Percentiles rank a stretch among this genome's conserved stretches.
Evolutionary conservation across 2,329 filamentous ascomycete genomes (phyloP).

Genomic region (Juglanconis sp.): DNA sequence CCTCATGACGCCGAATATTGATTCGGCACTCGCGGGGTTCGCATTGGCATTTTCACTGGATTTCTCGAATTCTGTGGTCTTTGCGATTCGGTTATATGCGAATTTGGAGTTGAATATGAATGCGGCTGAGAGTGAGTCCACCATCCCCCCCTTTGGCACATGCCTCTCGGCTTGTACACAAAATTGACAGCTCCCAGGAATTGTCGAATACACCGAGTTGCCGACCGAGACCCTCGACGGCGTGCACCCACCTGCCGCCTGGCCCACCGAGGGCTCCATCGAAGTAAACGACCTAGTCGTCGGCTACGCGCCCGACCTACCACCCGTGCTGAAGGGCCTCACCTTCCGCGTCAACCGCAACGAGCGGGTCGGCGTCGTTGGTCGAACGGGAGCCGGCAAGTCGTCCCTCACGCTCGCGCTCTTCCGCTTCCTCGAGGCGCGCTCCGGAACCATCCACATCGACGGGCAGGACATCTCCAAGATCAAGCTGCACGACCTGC

Average conservation of each 20-base stretch:
- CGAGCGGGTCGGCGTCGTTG: conserved; percentile 72
- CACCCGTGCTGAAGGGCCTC: conserved; percentile 67
- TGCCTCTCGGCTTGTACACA: not conserved
- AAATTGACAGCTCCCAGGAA: conserved; percentile 23
- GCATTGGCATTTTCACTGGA: conserved; percentile 71
- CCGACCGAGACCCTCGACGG: conserved; percentile 65
- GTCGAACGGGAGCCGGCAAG: conserved; percentile 75
- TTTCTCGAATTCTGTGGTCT: conserved; percentile 62
- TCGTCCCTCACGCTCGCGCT: conserved; percentile 72
- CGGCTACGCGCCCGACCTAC: conserved; percentile 67
- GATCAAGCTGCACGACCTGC: conserved; percentile 66
- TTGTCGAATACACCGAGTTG: conserved; percentile 71
- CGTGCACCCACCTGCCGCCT: conserved; percentile 61
- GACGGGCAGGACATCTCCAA: conserved; percentile 74
- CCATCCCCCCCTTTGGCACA: not conserved
- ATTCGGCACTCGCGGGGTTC: conserved; percentile 71
- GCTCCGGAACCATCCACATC: conserved; percentile 63
- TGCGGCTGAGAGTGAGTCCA: conserved; percentile 57
- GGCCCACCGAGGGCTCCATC: conserved; percentile 71
- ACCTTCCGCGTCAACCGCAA: conserved; percentile 64
- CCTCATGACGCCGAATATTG: conserved; percentile 57
- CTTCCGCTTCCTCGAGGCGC: conserved; percentile 73
- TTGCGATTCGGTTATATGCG: conserved; percentile 65
- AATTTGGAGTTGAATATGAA: conserved; percentile 78
- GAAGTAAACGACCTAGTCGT: conserved; percentile 72